phyloP scores from a whole-genome alignment of 2,329 filamentous ascomycete species.

The Aspergillus felis region DNA sequence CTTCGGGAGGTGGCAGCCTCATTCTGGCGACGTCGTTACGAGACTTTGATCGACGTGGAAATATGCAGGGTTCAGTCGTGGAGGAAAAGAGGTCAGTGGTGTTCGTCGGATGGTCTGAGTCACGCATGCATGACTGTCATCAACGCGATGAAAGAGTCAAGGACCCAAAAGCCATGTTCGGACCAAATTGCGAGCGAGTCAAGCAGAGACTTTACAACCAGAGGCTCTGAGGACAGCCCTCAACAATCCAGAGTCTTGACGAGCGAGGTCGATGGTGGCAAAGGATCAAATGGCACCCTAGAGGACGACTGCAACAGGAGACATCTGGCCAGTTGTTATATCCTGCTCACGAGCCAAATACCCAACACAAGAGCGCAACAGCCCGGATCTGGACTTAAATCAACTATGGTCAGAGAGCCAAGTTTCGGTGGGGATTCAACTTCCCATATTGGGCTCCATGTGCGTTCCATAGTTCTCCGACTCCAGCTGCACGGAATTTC shows the following conservation, averaged over 20 bases:
- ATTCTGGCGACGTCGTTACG: slow-evolving; percentile 20
- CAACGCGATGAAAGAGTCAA: not conserved
- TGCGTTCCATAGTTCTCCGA: not conserved
- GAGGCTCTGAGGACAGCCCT: not conserved
- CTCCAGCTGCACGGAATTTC: not conserved
- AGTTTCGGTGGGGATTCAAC: not conserved
- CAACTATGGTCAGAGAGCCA: not conserved
- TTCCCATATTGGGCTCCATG: not conserved
- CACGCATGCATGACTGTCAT: not conserved
- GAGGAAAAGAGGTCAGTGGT: not conserved
- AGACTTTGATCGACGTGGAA: not conserved
- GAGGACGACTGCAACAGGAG: not conserved
- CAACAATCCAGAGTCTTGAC: not conserved
- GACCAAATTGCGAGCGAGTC: not conserved
- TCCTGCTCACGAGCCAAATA: not conserved
- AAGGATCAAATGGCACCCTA: not conserved
- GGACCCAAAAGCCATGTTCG: not conserved
- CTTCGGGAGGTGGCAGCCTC: slow-evolving; percentile 40
- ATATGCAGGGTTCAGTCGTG: not conserved
- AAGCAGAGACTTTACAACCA: not conserved
- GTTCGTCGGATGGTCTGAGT: not conserved
- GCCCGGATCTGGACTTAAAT: not conserved
- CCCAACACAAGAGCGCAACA: not conserved
- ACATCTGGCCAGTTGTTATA: not conserved
- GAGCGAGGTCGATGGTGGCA: not conserved